Evolutionary conservation across 2,329 filamentous ascomycete species (phyloP).

Genomic region (Ophiosphaerella herpotricha): DNA sequence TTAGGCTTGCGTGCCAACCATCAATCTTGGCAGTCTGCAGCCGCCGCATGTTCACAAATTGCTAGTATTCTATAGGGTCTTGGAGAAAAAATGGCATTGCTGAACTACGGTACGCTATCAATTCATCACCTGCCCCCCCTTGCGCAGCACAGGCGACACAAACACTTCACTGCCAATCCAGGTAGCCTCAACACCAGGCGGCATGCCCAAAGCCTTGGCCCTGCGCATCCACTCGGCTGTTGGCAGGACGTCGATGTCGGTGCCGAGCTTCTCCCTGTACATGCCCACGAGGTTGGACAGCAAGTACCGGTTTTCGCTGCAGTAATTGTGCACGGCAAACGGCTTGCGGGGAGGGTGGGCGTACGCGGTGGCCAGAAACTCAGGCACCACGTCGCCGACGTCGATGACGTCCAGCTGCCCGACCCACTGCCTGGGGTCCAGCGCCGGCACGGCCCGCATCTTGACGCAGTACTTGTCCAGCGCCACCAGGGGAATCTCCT

Average conservation of each 20-base stretch:
- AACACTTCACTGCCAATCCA: constrained; percentile 15
- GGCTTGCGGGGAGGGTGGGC: constrained; percentile 7
- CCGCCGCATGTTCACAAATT: too few species aligned
- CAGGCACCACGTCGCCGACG: constrained; percentile 13
- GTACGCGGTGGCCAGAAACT: constrained; percentile 7
- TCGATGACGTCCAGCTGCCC: constrained; percentile 17
- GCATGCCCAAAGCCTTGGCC: constrained; percentile 16
- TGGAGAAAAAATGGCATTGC: too few species aligned
- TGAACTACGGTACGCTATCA: too few species aligned
- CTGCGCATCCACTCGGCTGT: constrained; percentile 14
- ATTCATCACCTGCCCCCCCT: constrained; percentile 1
- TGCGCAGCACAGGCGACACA: constrained; percentile 17
- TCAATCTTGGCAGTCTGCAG: not conserved
- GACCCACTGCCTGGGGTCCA: constrained; percentile 12
- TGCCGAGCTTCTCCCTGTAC: constrained; percentile 18
- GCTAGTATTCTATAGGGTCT: too few species aligned
- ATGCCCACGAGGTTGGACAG: constrained; percentile 7
- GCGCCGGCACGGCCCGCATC: constrained; percentile 16
- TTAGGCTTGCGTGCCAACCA: not conserved
- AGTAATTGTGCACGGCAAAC: constrained; percentile 17
- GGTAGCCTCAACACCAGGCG: constrained; percentile 12
- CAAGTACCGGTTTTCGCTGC: constrained; percentile 14
- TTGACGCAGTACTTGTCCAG: constrained; percentile 7
- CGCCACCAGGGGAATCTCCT: constrained; percentile 8
- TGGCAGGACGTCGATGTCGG: constrained; percentile 10